phyloP scores from a whole-genome alignment of 305 asterid species.

The Fraxinus paxiana region DNA sequence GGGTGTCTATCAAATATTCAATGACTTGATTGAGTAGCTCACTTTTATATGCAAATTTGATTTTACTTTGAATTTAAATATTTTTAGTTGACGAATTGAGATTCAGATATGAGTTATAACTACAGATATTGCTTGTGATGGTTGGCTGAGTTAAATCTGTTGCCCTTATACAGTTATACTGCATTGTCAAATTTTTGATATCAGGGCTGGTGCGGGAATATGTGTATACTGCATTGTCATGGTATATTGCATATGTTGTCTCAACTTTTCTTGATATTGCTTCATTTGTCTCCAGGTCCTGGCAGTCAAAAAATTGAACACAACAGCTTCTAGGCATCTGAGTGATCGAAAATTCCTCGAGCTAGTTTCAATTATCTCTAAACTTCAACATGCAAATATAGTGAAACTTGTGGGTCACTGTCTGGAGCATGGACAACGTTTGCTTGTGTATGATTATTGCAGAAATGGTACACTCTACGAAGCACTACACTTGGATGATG shows the following conservation, averaged over 20 bases:
- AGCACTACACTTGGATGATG: constrained; percentile 67
- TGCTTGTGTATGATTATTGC: constrained; percentile 69
- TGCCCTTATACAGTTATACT: neutral
- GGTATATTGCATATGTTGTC: neutral
- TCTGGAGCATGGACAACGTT: constrained; percentile 75
- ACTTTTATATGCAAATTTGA: neutral
- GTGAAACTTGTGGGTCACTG: constrained; percentile 76
- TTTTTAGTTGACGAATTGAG: neutral
- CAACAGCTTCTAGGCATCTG: constrained; percentile 41
- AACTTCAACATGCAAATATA: constrained; percentile 59
- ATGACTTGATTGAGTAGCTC: neutral
- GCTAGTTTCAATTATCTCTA: constrained; percentile 56
- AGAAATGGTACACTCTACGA: constrained; percentile 69
- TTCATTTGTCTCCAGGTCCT: constrained; percentile 44
- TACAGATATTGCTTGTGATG: neutral
- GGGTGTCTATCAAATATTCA: neutral
- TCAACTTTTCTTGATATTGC: constrained; percentile 1
- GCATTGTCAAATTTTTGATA: neutral
- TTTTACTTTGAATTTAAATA: neutral
- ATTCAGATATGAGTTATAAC: neutral
- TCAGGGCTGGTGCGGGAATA: neutral
- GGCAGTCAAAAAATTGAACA: constrained; percentile 82
- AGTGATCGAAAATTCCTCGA: constrained; percentile 62
- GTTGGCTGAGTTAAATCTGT: neutral
- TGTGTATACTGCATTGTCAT: neutral